These are phyloP conservation scores for Rhizopogon roseolus DNA, from an alignment of 768 basidiomycete species.

Conservation along the genomic window DNA sequence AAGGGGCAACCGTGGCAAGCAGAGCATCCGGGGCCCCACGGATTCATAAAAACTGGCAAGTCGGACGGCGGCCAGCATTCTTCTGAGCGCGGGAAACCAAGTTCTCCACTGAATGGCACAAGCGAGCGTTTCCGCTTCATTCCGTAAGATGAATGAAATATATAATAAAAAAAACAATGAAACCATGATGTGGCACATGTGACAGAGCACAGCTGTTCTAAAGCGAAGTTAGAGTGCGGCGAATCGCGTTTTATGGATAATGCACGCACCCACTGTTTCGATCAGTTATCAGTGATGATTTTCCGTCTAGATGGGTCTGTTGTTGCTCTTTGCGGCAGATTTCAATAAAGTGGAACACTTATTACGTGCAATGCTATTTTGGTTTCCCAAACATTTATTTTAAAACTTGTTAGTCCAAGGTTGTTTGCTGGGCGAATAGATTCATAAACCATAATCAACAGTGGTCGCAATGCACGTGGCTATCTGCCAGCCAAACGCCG, in stretches of 20 bases:
- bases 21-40: not conserved
- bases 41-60: not conserved
- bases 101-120: not conserved
- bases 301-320: not conserved
- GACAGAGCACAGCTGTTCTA: not conserved
- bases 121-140: not conserved
- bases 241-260: not conserved
- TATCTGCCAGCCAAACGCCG: not conserved
- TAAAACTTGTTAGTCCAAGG: not conserved
- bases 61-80: not conserved
- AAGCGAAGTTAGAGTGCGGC: not conserved
- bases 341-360: not conserved
- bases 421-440: not conserved
- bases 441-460: not conserved
- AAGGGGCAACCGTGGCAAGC: not conserved
- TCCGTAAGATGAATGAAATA: not conserved
- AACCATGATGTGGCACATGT: not conserved
- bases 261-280: not conserved
- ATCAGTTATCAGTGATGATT: not conserved
- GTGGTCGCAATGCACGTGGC: not conserved
- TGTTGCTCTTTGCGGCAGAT: not conserved
- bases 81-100: conserved; percentile 1
- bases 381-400: not conserved
- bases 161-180: not conserved
- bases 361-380: not conserved